Evolutionary conservation across 805 yeast species (phyloP), one percentile per base, ranked within the genome.

Genomic region (Scheffersomyces coipomensis): DNA sequence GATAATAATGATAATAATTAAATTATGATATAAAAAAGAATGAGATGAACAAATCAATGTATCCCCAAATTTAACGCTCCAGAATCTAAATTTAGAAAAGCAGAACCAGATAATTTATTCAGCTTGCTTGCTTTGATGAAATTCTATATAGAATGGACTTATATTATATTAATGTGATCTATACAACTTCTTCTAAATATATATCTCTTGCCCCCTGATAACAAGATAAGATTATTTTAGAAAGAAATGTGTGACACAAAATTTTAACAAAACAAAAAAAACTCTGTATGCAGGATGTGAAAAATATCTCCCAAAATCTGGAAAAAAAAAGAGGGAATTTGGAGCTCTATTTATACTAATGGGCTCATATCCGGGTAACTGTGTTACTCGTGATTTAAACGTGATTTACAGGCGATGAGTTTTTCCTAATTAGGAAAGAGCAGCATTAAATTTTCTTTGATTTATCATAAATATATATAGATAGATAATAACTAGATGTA

Each of bases 31-130:
- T 4, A 7, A 27, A 27, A 27, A 27, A 8, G 30, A 13, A 27
- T 47, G 67, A 62, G 71, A 64, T 53, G 46, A 45, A 66, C 74
- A 68, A 68, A 25, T 53, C 45, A 68, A 68, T 68, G 74, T 65
- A 63, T 68, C 74, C 67, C 63, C 41, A 48, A 29, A 9, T n/a
- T n/a, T n/a, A 24, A 24, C 27, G 27, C 27, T 7, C 27, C 27
- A 24, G n/a, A n/a, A n/a, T n/a, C n/a, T n/a, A n/a, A n/a, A n/a
- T n/a, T n/a, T n/a, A n/a, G n/a, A n/a, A n/a, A n/a, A n/a, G n/a
- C n/a, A n/a, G n/a, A n/a, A n/a, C n/a, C n/a, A n/a, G n/a, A n/a
- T n/a, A n/a, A n/a, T 21, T 21, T 21, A 6, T 21, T 21, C 9
- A 7, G 23, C 23, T 21, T 21, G 23, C 9, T 21, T 6, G 6